phyloP scores from a whole-genome alignment of 2,329 filamentous ascomycete species.

The Cercospora citrullina region DNA sequence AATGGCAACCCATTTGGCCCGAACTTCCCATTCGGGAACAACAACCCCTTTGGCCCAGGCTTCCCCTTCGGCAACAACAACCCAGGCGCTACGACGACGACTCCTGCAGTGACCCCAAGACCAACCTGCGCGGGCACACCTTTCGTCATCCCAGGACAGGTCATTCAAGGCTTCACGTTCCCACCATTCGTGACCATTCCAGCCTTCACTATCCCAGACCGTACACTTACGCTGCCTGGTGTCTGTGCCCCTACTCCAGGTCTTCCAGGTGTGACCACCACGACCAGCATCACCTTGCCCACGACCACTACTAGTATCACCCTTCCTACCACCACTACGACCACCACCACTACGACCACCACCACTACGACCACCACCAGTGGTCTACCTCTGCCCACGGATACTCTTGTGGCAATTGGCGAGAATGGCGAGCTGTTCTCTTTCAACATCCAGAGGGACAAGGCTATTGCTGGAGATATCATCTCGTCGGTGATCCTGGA shows the following conservation, averaged over 20 bases:
- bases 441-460: not conserved
- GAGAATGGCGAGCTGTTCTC: not conserved
- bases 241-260: not conserved
- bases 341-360: not conserved
- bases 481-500: not conserved
- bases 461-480: not conserved
- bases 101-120: not conserved
- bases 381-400: not conserved
- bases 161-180: not conserved
- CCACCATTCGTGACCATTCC: slow-evolving; percentile 3
- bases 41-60: not conserved
- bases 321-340: not conserved
- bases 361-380: not conserved
- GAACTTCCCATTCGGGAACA: not conserved
- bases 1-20: slow-evolving; percentile 4
- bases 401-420: not conserved
- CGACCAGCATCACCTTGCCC: not conserved
- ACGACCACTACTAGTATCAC: not conserved
- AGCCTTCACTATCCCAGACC: slow-evolving; percentile 5
- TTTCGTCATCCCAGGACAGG: not conserved
- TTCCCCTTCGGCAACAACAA: not conserved
- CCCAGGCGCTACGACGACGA: not conserved
- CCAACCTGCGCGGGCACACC: not conserved
- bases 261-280: not conserved
- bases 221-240: not conserved